Evolutionary conservation across 2,329 filamentous ascomycete species (phyloP), one percentile per base, ranked within the genome.

Genomic region (Ilyonectria sp.): DNA sequence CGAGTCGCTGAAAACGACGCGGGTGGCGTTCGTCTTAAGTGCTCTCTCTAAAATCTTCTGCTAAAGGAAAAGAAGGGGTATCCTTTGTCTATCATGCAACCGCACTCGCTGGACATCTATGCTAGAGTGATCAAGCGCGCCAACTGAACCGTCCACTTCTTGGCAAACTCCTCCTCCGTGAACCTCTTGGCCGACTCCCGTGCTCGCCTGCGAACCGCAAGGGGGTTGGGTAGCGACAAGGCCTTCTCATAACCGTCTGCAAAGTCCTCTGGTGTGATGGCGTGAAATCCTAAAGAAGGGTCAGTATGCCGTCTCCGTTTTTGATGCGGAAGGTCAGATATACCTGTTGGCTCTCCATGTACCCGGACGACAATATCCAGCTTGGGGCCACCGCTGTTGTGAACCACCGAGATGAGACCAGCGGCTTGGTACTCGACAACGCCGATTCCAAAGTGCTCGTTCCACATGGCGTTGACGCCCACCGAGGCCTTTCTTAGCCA

Each of bases 401-500:
- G 96, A 9, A 98, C 96, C 0, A 99, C 95, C 6, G 92, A 91
- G 64, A 99, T 94, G 65, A 99, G 85, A 1, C 96, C 96, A 0
- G 96, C 96, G 4, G 96, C 96, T 79, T 98, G 95, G 78, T 98
- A 99, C 84, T 99, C 96, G 46, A 99, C 96, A 17, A 98, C 95
- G 1, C 96, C 96, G 66, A 99, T 99, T 23, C 96, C 96, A 79
- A 99, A 99, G 81, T 99, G 96, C 83, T 99, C 96, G 79, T 98
- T 98, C 95, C 96, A 99, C 96, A 99, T 99, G 76, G 93, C 94
- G 75, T 99, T 99, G 33, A 97, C 94, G 56, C 96, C 96, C 2
- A 99, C 89, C 19, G 90, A 95, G 4, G 93, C 91, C 69, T 86
- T 90, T 60, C 89, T 85, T 68, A 98, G 85, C 89, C 93, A 94